phyloP scores from a whole-genome alignment of 495 filamentous ascomycete genomes.

The Apiosordaria backusii region DNA sequence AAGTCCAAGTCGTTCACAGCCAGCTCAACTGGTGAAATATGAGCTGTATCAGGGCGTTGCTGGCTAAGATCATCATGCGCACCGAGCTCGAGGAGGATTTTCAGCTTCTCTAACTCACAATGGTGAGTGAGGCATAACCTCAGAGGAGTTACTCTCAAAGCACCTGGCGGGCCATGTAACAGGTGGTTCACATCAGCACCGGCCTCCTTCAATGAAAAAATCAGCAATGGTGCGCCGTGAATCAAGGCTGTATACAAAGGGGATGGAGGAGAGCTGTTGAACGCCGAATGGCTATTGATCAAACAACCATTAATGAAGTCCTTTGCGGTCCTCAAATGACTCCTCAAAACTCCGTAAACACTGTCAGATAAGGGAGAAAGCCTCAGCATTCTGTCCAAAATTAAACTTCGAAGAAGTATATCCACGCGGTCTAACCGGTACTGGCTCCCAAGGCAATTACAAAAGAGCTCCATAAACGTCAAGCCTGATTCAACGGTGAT shows the following conservation, averaged over 20 bases:
- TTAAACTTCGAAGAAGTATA: not conserved
- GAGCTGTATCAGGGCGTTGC: not conserved
- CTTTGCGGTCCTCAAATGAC: no score
- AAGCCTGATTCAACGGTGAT: not conserved
- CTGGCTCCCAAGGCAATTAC: not conserved
- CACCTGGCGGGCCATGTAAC: not conserved
- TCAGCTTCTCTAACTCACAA: no score
- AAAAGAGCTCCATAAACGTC: not conserved
- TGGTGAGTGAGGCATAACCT: no score
- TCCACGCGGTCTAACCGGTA: not conserved
- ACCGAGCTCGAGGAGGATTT: not conserved
- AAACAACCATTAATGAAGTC: no score
- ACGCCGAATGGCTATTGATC: not conserved
- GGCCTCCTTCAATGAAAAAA: not conserved
- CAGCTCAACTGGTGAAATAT: not conserved
- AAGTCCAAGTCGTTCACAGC: not conserved
- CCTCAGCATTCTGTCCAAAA: not conserved
- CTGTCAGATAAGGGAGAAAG: no score
- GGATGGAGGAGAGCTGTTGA: not conserved
- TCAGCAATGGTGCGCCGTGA: not conserved
- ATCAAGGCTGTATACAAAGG: not conserved
- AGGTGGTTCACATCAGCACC: not conserved
- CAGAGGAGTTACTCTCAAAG: no score
- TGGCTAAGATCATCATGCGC: not conserved
- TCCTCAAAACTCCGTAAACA: no score